A percentile compares a stretch with the other conserved stretches of the same genome.
phyloP scores from a whole-genome alignment of 129 eudicot species.

The Glebionis coronaria region DNA sequence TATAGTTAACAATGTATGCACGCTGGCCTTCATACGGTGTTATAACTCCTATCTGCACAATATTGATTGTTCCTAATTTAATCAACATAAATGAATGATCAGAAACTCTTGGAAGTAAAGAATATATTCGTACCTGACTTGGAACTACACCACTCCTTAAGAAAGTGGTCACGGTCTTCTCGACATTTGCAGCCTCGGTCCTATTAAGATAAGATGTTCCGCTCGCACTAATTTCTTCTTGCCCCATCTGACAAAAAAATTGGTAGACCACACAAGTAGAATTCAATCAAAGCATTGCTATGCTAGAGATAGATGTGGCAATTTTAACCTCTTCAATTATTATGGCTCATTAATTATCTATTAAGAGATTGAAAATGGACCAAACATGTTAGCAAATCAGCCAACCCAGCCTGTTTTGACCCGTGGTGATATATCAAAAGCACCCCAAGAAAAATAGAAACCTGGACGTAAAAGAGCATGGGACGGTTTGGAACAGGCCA shows the following conservation, averaged over 20 bases:
- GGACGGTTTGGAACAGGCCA: slow-evolving; percentile 99
- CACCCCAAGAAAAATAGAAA: slow-evolving; percentile 13
- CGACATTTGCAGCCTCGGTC: slow-evolving; percentile 97
- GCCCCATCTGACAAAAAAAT: slow-evolving; percentile 69
- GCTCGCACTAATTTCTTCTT: slow-evolving; percentile 97
- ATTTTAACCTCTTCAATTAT: too few species aligned
- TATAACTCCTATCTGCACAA: slow-evolving; percentile 81
- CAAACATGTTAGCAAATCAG: too few species aligned
- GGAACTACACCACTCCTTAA: slow-evolving; percentile 95
- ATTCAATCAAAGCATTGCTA: too few species aligned
- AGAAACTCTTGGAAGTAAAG: slow-evolving; percentile 1
- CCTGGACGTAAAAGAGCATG: slow-evolving; percentile 97
- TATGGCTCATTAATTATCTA: too few species aligned
- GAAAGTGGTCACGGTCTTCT: slow-evolving; percentile 85
- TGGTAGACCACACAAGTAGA: slow-evolving; percentile 12
- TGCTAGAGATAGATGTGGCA: too few species aligned
- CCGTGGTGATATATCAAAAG: background rate
- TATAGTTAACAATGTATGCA: slow-evolving; percentile 89
- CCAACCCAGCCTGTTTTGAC: too few species aligned
- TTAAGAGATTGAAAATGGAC: too few species aligned
- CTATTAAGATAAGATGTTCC: slow-evolving; percentile 92
- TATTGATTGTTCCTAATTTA: background rate
- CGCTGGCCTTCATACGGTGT: slow-evolving; percentile 98
- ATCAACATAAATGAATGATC: background rate
- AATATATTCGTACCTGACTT: slow-evolving; percentile 52